Evolutionary conservation across 1,284 basidiomycete species (phyloP).

Genomic region (Takashimella koratensis): DNA sequence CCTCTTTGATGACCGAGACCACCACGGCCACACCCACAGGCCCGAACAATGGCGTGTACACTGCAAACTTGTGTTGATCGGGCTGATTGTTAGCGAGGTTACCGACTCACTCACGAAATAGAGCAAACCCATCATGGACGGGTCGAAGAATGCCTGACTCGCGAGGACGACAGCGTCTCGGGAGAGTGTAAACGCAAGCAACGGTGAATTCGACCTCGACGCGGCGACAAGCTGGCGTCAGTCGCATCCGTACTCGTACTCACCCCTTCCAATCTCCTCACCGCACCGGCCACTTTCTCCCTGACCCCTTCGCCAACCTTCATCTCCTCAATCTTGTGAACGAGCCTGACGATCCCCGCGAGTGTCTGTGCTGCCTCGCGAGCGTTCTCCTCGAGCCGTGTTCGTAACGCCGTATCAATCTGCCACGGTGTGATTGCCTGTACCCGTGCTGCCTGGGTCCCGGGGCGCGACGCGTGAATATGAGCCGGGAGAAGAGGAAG

Average conservation of each 20-base stretch:
- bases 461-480: slow-evolving; percentile 18
- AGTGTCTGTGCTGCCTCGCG: slow-evolving; percentile 68
- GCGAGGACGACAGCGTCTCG: slow-evolving; percentile 66
- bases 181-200: slow-evolving; percentile 57
- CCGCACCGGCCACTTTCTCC: slow-evolving; percentile 64
- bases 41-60: slow-evolving; percentile 88
- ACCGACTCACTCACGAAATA: slow-evolving; percentile 65
- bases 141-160: slow-evolving; percentile 93
- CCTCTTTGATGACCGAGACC: slow-evolving; percentile 67
- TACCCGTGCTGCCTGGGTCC: not conserved
- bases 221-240: slow-evolving; percentile 6
- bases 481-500: slow-evolving; percentile 60
- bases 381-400: slow-evolving; percentile 68
- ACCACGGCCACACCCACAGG: slow-evolving; percentile 78
- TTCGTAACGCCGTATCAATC: slow-evolving; percentile 68
- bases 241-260: slow-evolving; percentile 16
- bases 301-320: slow-evolving; percentile 73
- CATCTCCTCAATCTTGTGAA: slow-evolving; percentile 83
- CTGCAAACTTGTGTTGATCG: slow-evolving; percentile 89
- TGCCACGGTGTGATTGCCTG: slow-evolving; percentile 57
- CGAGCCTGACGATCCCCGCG: slow-evolving; percentile 72
- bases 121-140: slow-evolving; percentile 87
- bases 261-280: slow-evolving; percentile 68
- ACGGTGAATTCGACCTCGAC: slow-evolving; percentile 3
- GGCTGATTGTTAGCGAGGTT: slow-evolving; percentile 51